A percentile compares a stretch with the other conserved stretches of the same genome.
phyloP scores from a whole-genome alignment of 768 basidiomycete genomes.

The Phlebiopsis gigantea region DNA sequence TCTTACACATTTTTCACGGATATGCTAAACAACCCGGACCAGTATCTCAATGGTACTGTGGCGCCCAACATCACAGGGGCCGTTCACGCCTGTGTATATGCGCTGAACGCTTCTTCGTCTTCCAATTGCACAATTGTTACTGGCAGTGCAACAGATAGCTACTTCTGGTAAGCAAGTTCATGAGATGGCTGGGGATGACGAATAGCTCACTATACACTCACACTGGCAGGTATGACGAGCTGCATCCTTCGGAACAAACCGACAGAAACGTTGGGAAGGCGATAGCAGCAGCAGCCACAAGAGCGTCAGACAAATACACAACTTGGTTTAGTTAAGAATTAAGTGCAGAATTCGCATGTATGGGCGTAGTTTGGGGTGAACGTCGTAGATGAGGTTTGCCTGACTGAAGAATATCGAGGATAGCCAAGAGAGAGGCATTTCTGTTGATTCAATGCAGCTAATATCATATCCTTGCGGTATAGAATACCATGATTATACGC shows the following conservation, averaged over 20 bases:
- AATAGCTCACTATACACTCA: neutral
- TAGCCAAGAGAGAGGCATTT: too few relatives aligned
- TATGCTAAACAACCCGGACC: conserved; percentile 44
- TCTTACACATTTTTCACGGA: conserved; percentile 57
- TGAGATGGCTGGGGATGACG: neutral
- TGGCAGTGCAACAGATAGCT: conserved; percentile 50
- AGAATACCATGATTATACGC: too few relatives aligned
- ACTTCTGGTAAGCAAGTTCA: conserved; percentile 40
- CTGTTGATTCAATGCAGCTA: too few relatives aligned
- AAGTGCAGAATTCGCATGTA: too few relatives aligned
- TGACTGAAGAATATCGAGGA: neutral
- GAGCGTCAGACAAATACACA: conserved; percentile 37
- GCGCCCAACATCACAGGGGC: conserved; percentile 55
- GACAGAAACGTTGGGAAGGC: conserved; percentile 47
- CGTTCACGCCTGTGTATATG: conserved; percentile 42
- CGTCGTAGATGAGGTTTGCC: too few relatives aligned
- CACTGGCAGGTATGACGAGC: conserved; percentile 40
- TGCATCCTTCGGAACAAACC: conserved; percentile 55
- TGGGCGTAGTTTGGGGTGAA: too few relatives aligned
- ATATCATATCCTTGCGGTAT: too few relatives aligned
- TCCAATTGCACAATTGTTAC: conserved; percentile 32
- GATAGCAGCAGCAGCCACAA: conserved; percentile 42
- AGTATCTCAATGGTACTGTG: conserved; percentile 60
- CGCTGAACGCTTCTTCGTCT: conserved; percentile 26
- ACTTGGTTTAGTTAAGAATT: conserved; percentile 41